These are phyloP conservation scores for Coniophora puteana DNA, from an alignment of 1,284 basidiomycete species.

Conservation along the genomic window DNA sequence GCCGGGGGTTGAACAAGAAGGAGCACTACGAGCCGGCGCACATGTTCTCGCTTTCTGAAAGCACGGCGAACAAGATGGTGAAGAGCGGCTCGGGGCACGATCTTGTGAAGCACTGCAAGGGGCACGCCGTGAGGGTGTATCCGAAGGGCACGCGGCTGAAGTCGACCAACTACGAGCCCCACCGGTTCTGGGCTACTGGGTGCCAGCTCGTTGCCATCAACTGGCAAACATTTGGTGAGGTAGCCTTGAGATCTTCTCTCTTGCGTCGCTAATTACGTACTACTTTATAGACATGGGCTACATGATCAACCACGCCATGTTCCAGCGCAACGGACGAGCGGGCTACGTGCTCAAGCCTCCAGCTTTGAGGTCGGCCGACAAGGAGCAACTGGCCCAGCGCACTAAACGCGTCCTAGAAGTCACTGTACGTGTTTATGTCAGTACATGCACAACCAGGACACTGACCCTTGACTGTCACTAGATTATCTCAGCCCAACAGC, in stretches of 20 bases:
- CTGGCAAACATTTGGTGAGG: slow-evolving; percentile 91
- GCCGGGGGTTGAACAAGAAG: slow-evolving; percentile 88
- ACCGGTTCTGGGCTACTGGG: slow-evolving; percentile 88
- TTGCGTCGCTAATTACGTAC: background rate
- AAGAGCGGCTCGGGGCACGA: slow-evolving; percentile 62
- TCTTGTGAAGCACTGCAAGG: slow-evolving; percentile 86
- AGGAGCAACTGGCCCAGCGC: slow-evolving; percentile 51
- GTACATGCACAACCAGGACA: too few relatives aligned
- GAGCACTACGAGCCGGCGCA: slow-evolving; percentile 86
- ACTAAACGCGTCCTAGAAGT: slow-evolving; percentile 66
- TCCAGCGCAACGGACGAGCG: slow-evolving; percentile 78
- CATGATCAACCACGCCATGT: slow-evolving; percentile 94
- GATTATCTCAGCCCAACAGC: slow-evolving; percentile 92
- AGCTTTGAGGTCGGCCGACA: slow-evolving; percentile 66
- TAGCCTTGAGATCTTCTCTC: slow-evolving; percentile 6
- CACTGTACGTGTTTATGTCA: slow-evolving; percentile 37
- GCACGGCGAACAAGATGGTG: slow-evolving; percentile 66
- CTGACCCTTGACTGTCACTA: slow-evolving; percentile 21
- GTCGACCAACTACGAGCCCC: slow-evolving; percentile 89
- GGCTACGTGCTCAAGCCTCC: slow-evolving; percentile 93
- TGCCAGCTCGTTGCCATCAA: slow-evolving; percentile 96
- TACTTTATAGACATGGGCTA: slow-evolving; percentile 68
- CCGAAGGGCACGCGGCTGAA: slow-evolving; percentile 82
- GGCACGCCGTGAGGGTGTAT: slow-evolving; percentile 87
- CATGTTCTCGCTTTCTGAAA: slow-evolving; percentile 93